Evolutionary conservation across 192 early-diverging fungal species (phyloP).

Genomic region (Martensiomyces pterosporus): DNA sequence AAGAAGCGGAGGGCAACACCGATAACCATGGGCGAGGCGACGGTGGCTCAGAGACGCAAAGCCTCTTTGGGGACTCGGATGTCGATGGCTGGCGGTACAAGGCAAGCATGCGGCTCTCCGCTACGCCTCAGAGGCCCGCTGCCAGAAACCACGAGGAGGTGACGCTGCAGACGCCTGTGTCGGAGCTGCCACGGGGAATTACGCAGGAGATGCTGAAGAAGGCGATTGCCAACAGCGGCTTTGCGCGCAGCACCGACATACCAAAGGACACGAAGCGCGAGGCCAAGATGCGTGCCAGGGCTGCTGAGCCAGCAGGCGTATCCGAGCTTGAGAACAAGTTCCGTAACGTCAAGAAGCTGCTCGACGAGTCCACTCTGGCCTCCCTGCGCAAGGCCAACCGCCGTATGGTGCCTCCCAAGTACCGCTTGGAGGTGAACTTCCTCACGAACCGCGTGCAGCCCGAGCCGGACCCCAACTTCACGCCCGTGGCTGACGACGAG

Average conservation of each 20-base stretch:
- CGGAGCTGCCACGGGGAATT: constrained; percentile 41
- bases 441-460: constrained; percentile 44
- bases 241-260: constrained; percentile 39
- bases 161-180: constrained; percentile 33
- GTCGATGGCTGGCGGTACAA: background rate
- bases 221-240: constrained; percentile 48
- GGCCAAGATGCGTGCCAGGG: constrained; percentile 27
- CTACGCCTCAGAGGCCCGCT: background rate
- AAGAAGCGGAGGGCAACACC: background rate
- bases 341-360: constrained; percentile 33
- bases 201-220: constrained; percentile 46
- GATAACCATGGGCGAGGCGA: background rate
- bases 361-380: constrained; percentile 47
- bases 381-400: constrained; percentile 50
- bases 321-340: constrained; percentile 49
- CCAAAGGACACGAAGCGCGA: constrained; percentile 17
- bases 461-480: constrained; percentile 14
- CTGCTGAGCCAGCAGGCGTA: constrained; percentile 41
- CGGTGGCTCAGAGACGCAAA: too few relatives aligned
- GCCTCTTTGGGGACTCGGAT: too few relatives aligned
- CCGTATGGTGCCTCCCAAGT: constrained; percentile 45
- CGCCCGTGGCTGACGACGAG: constrained; percentile 50
- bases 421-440: constrained; percentile 52
- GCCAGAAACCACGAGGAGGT: constrained; percentile 25
- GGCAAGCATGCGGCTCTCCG: background rate